Conservation (phyloP, 2,329 filamentous ascomycete genomes). For the Apiospora koreana region DNA sequence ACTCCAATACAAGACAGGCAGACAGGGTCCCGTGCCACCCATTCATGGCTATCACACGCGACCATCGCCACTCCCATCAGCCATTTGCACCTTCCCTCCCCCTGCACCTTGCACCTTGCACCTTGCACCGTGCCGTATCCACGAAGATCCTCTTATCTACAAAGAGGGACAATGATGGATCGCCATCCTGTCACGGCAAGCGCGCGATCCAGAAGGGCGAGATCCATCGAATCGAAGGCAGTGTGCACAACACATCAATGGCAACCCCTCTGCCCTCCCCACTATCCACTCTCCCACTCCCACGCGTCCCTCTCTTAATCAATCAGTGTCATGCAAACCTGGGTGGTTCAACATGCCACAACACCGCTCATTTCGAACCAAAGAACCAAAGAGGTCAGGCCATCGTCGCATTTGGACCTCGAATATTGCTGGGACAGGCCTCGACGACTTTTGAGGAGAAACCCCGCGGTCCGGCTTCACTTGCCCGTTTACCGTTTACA, state of each 20-base stretch:
- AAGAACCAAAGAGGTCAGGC: neutral
- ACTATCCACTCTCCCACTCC: conserved; percentile 1
- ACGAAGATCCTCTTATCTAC: conserved; percentile 2
- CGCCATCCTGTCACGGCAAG: neutral
- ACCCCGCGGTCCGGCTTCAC: neutral
- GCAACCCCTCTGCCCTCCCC: neutral
- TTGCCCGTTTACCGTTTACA: neutral
- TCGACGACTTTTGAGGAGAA: neutral
- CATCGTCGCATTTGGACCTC: neutral
- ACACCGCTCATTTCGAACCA: neutral
- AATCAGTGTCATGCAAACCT: conserved; percentile 6
- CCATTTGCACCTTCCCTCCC: too few species aligned
- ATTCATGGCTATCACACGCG: neutral
- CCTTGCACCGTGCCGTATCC: neutral
- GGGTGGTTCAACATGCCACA: neutral
- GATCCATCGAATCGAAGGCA: neutral
- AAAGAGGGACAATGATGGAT: neutral
- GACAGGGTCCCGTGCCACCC: neutral
- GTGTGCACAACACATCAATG: neutral
- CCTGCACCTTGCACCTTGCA: too few species aligned
- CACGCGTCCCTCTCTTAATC: neutral
- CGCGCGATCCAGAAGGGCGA: too few species aligned
- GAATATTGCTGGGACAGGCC: neutral
- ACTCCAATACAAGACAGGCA: too few species aligned
- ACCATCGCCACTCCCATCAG: neutral